Evolutionary conservation across 2,329 filamentous ascomycete genomes (phyloP), one percentile per base, ranked within the genome.

Genomic region (Penicillium sp.): DNA sequence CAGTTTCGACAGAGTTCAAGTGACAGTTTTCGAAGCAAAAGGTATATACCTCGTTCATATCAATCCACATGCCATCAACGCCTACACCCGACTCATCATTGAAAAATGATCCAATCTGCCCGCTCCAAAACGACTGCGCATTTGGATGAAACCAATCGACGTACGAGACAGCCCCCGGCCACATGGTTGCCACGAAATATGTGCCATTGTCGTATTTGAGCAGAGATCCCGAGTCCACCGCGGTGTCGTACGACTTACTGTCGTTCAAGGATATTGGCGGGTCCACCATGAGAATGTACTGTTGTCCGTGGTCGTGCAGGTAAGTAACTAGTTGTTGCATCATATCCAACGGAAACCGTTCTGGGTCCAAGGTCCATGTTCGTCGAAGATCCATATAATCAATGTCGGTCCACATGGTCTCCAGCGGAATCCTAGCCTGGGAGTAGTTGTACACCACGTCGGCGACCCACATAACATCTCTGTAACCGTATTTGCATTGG

Each of bases 221-320:
- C 67, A 85, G 84, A 9, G 82, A 69, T 14, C 75, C 80, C 16
- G 81, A 73, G 6, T 81, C 78, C 1, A 83, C 70, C 0, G 88
- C 89, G 16, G 82, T 79, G 51, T 85, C 75, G 68, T 84, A 91
- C 0, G 83, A 75, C 1, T 65, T 20, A 30, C 47, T 52, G 20
- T 59, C 52, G 24, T 56, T 55, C 18, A 55, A 21, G 1, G 52
- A 72, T 2, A 83, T 76, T 1, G 75, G 74, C 5, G 75, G 74
- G 62, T 94, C 90, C 0, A 93, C 87, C 84, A 94, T 94, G 45
- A 92, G 74, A 33, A 90, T 81, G 61, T 89, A 90, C 40, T 88
- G 81, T 67, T 91, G 88, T 46, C 87, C 72, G 55, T 84, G 80
- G 7, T 73, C 69, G 63, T 91, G 88, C 0, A 94, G 78, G 18